phyloP scores from a whole-genome alignment of 2,329 filamentous ascomycete species.

The Hymenoscyphus scutula region DNA sequence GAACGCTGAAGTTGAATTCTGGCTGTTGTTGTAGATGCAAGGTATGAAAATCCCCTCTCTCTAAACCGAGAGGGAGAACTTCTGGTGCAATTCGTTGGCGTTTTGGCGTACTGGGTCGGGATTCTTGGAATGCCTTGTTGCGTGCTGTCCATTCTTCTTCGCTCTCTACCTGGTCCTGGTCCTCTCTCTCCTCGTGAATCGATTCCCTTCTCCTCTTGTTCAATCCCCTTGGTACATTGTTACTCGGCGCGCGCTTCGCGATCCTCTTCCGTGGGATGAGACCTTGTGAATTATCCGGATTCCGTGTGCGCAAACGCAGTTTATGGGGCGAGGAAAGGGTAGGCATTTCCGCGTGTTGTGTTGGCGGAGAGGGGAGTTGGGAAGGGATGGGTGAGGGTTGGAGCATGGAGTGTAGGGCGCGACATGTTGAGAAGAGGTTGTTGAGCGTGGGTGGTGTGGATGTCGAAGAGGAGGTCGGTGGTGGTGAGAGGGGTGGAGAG shows the following conservation, averaged over 20 bases:
- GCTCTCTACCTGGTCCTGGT: conserved; percentile 21
- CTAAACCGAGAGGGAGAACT: conserved; percentile 58
- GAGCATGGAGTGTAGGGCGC: conserved; percentile 59
- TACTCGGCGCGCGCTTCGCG: conserved; percentile 48
- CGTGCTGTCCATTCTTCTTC: conserved; percentile 15
- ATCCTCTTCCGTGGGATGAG: conserved; percentile 41
- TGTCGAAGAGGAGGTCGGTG: conserved; percentile 45
- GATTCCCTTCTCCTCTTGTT: conserved; percentile 53
- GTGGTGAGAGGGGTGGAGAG: conserved; percentile 55
- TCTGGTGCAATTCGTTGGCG: conserved; percentile 59
- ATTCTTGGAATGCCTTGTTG: neutral
- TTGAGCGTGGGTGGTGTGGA: conserved; percentile 48
- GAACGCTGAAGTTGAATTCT: neutral
- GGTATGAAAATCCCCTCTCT: conserved; percentile 56
- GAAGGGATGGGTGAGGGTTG: conserved; percentile 40
- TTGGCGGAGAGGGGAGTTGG: conserved; percentile 55
- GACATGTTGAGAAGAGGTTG: conserved; percentile 59
- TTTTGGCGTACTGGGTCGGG: conserved; percentile 52
- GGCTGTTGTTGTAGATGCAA: conserved; percentile 39
- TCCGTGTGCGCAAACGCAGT: conserved; percentile 53
- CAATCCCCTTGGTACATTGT: conserved; percentile 38
- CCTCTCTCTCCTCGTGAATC: conserved; percentile 41
- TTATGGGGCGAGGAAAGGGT: conserved; percentile 40
- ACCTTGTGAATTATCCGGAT: conserved; percentile 24
- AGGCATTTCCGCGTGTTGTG: conserved; percentile 36